A percentile compares a stretch with the other conserved stretches of the same genome.
These are phyloP conservation scores for Brassica rapa DNA, from an alignment of 345 rosid species.

Conservation along the genomic window DNA sequence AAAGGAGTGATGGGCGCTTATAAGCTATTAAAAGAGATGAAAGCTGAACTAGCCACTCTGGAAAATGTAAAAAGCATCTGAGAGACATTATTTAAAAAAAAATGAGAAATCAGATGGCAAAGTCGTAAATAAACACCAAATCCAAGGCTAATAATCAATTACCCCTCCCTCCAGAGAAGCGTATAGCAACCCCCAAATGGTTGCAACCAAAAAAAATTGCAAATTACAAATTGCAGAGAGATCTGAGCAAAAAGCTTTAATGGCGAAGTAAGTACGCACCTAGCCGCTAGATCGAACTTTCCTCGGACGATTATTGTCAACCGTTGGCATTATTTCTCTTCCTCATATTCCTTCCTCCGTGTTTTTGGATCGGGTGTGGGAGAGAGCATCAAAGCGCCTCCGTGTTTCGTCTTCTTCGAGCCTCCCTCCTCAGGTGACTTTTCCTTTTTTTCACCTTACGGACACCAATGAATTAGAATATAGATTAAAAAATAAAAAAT, in stretches of 20 bases:
- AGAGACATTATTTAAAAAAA: not conserved
- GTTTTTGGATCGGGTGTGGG: conserved; percentile 4
- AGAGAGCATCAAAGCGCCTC: conserved; percentile 14
- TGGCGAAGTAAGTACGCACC: conserved; percentile 29
- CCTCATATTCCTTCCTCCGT: not conserved
- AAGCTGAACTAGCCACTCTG: not conserved
- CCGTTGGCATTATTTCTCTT: conserved; percentile 22
- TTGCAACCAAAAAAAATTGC: not conserved
- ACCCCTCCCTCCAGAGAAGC: conserved; percentile 9
- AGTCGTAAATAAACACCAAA: not conserved
- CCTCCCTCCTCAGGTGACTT: conserved; percentile 9
- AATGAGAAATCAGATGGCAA: not conserved
- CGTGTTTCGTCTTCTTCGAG: conserved; percentile 4
- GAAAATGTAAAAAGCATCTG: not conserved
- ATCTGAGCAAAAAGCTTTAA: conserved; percentile 48
- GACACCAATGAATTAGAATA: not conserved
- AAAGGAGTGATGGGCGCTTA: not conserved
- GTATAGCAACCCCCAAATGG: conserved; percentile 1
- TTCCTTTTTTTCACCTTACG: conserved; percentile 21
- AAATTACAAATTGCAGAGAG: conserved; percentile 14
- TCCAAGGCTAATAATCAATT: conserved; percentile 18
- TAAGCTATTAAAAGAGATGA: not conserved
- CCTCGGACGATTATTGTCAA: not conserved
- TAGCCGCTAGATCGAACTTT: conserved; percentile 8
- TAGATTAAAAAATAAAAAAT: not conserved